These are phyloP conservation scores for Allium fistulosum DNA, from an alignment of 106 monocot species.

Conservation along the genomic window DNA sequence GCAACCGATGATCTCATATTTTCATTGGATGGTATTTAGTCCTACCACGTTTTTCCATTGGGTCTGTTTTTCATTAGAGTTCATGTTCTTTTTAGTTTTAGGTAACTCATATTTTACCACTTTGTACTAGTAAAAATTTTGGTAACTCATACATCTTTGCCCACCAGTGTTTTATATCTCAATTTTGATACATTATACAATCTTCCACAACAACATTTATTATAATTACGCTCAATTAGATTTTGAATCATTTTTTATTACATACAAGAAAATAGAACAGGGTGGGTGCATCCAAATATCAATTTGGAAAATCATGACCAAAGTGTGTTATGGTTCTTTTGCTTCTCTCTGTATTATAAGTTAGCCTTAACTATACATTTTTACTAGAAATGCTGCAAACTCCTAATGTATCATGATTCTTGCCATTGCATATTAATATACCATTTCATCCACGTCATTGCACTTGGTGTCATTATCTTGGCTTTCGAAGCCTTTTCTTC, in stretches of 20 bases:
- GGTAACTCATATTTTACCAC: too few species aligned
- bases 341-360: background rate
- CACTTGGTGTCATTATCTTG: too few species aligned
- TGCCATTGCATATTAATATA: background rate
- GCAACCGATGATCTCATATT: too few species aligned
- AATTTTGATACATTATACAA: background rate
- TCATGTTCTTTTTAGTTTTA: too few species aligned
- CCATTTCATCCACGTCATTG: too few species aligned
- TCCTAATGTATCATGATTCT: background rate
- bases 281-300: conserved; percentile 92
- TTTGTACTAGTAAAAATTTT: background rate
- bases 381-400: background rate
- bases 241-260: background rate
- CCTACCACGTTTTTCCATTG: too few species aligned
- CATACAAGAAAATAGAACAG: conserved; percentile 83
- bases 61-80: too few species aligned
- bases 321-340: conserved; percentile 48
- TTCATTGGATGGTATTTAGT: too few species aligned
- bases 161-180: background rate
- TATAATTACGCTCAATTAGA: background rate
- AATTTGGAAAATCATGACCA: conserved; percentile 91
- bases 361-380: background rate
- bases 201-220: background rate
- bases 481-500: too few species aligned
- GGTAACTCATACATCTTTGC: background rate